Base-by-base conservation (phyloP, 1,284 basidiomycete genomes). In the Ceratorhiza oryzae-sativae region DNA sequence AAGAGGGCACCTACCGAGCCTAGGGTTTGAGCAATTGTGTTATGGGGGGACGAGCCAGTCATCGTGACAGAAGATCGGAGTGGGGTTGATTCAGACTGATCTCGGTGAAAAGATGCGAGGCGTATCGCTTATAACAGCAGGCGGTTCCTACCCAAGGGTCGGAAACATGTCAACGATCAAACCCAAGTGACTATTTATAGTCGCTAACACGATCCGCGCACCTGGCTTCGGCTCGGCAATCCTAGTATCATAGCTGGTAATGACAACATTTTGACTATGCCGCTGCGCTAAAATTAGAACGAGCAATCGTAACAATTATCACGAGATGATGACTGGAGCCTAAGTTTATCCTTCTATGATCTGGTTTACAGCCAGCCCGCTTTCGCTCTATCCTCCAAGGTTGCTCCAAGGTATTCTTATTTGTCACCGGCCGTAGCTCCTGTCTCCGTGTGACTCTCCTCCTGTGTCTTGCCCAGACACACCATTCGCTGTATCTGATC, bases 171-270 rank as follows among this genome's bases (percentile, higher is more conserved):
- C 51, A 30, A n/a, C n/a, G 51, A 55, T 34, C 51, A 55, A 55
- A n/a, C 27, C 30, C 15, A 25, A 30, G 49, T 20, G 20, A 9
- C 41, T 68, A 68, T 68, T 55, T 42, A 55, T 68, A 68, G 63
- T 13, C 8, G 27, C n/a, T 20, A 45, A 56, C 25, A 30, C 27
- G 63, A 39, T 68, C 45, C 63, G 56, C 63, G 56, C 63, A 65
- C 62, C 51, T 45, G 51, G 20, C 51, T 68, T 68, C 63, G 63
- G 63, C 63, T 36, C 63, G 51, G 63, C 63, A 68, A n/a, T n/a
- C n/a, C n/a, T n/a, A n/a, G n/a, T 55, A 45, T 41, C 49, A 39
- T 59, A 13, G 25, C 56, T 36, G 42, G 56, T 5, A 36, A 9
- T 58, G 20, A 8, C 32, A 51, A 51, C 25, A 25, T 36, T 27